A percentile compares a stretch with the other conserved stretches of the same genome.
Evolutionary conservation across 495 filamentous ascomycete species (phyloP).

Genomic region (Podospora bellae-mahoneyi): DNA sequence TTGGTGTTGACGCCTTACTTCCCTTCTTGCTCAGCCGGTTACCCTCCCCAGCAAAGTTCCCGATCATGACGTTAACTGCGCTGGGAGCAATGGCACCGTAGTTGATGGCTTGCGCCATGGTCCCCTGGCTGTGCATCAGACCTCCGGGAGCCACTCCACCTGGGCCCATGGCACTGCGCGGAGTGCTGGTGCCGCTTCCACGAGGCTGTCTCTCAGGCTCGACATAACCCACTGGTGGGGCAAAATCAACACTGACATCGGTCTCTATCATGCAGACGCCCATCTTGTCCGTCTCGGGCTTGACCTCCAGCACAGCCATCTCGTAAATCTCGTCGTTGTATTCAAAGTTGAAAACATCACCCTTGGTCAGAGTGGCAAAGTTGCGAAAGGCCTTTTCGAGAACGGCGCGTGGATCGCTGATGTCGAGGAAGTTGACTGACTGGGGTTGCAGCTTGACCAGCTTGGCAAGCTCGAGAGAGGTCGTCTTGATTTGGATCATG

Average conservation of each 20-base stretch:
- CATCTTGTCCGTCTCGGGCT: slow-evolving; percentile 71
- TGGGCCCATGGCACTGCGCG: slow-evolving; percentile 41
- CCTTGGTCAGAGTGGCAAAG: slow-evolving; percentile 86
- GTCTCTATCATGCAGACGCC: slow-evolving; percentile 93
- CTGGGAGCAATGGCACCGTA: slow-evolving; percentile 90
- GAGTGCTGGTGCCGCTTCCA: slow-evolving; percentile 60
- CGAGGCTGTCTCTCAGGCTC: slow-evolving; percentile 62
- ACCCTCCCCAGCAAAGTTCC: slow-evolving; percentile 74
- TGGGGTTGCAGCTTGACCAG: slow-evolving; percentile 97
- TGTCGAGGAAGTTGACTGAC: slow-evolving; percentile 85
- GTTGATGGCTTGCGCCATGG: slow-evolving; percentile 96
- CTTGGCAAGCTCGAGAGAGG: slow-evolving; percentile 73
- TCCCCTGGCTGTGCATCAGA: slow-evolving; percentile 73
- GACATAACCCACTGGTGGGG: slow-evolving; percentile 87
- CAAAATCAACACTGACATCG: slow-evolving; percentile 93
- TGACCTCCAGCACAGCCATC: slow-evolving; percentile 88
- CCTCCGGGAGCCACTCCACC: slow-evolving; percentile 63
- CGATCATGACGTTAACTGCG: slow-evolving; percentile 59
- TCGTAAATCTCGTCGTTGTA: slow-evolving; percentile 94
- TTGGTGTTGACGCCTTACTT: slow-evolving; percentile 72
- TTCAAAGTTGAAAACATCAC: slow-evolving; percentile 88
- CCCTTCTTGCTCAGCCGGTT: slow-evolving; percentile 81
- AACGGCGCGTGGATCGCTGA: slow-evolving; percentile 96
- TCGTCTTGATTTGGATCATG: slow-evolving; percentile 89
- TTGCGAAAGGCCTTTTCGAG: slow-evolving; percentile 93